Percentiles rank a stretch among this genome's conserved stretches.
These are phyloP conservation scores for Rheum nobile DNA, from an alignment of 148 eudicot species.

Conservation along the genomic window DNA sequence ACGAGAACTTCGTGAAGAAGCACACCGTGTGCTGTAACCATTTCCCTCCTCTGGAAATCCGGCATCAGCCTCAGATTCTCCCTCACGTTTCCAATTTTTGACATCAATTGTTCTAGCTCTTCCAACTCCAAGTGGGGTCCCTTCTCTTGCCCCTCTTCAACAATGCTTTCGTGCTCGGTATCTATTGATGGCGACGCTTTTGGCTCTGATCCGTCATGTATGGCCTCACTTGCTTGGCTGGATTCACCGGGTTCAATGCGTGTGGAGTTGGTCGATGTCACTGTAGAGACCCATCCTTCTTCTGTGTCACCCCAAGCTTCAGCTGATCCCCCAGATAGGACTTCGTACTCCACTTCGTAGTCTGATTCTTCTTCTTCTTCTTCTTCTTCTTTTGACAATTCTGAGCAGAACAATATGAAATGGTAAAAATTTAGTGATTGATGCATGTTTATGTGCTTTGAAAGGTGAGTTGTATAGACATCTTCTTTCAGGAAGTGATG, in stretches of 20 bases:
- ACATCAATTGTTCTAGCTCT: conserved; percentile 78
- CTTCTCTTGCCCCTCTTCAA: conserved; percentile 23
- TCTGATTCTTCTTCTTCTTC: conserved; percentile 61
- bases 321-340: conserved; percentile 70
- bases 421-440: not conserved
- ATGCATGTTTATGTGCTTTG: not conserved
- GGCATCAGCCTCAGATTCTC: conserved; percentile 76
- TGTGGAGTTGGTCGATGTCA: conserved; percentile 12
- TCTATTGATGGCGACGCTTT: conserved; percentile 44
- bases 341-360: conserved; percentile 77
- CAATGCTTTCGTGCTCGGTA: conserved; percentile 18
- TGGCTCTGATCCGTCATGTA: conserved; percentile 14
- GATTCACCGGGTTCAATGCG: conserved; percentile 14
- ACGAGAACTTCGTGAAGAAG: conserved; percentile 31
- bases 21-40: conserved; percentile 71
- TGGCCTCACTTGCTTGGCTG: conserved; percentile 13
- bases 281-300: conserved; percentile 62
- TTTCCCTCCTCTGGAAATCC: conserved; percentile 93
- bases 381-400: no score
- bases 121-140: conserved; percentile 57
- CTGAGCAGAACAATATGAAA: conserved; percentile 21
- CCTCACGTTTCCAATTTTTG: conserved; percentile 74
- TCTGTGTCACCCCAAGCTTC: conserved; percentile 70
- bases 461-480: conserved; percentile 24
- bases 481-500: conserved; percentile 69